Percentiles rank a stretch among this genome's conserved stretches.
phyloP scores from a whole-genome alignment of 148 eudicot genomes.

The Chenopodium album region DNA sequence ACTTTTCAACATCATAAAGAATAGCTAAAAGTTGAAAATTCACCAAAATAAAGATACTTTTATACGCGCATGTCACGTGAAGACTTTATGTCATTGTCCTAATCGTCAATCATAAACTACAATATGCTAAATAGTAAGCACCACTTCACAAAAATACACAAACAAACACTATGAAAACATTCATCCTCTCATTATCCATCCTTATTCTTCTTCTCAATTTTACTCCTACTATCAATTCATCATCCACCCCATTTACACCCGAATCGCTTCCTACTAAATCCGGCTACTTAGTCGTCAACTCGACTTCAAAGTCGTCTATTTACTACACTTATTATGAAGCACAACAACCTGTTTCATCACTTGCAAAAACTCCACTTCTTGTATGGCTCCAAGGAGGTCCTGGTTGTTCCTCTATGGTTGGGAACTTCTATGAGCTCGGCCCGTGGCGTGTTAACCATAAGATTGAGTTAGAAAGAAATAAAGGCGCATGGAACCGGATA shows the following conservation, averaged over 20 bases:
- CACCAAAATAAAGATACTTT: not conserved
- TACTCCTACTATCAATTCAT: slow-evolving; percentile 10
- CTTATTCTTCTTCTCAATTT: slow-evolving; percentile 21
- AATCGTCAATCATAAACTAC: slow-evolving; percentile 24
- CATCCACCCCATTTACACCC: slow-evolving; percentile 32
- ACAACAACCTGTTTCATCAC: slow-evolving; percentile 33
- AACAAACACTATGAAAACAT: not conserved
- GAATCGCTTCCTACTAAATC: slow-evolving; percentile 69
- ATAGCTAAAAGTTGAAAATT: not conserved
- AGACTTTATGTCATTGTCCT: slow-evolving; percentile 46
- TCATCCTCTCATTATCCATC: slow-evolving; percentile 13
- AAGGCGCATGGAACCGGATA: slow-evolving; percentile 56
- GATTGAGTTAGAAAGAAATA: slow-evolving; percentile 43
- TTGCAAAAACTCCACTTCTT: slow-evolving; percentile 60
- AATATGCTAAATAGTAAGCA: slow-evolving; percentile 34
- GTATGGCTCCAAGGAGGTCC: slow-evolving; percentile 96
- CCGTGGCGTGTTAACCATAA: slow-evolving; percentile 54
- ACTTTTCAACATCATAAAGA: not conserved
- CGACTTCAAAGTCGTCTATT: slow-evolving; percentile 63
- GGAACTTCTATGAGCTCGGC: slow-evolving; percentile 74
- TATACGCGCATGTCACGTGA: slow-evolving; percentile 22
- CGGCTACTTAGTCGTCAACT: slow-evolving; percentile 64
- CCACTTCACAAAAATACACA: slow-evolving; percentile 18
- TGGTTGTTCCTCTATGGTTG: slow-evolving; percentile 86
- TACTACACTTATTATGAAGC: slow-evolving; percentile 85